Conservation (phyloP, 345 rosid species). For the Carallia brachiata region DNA sequence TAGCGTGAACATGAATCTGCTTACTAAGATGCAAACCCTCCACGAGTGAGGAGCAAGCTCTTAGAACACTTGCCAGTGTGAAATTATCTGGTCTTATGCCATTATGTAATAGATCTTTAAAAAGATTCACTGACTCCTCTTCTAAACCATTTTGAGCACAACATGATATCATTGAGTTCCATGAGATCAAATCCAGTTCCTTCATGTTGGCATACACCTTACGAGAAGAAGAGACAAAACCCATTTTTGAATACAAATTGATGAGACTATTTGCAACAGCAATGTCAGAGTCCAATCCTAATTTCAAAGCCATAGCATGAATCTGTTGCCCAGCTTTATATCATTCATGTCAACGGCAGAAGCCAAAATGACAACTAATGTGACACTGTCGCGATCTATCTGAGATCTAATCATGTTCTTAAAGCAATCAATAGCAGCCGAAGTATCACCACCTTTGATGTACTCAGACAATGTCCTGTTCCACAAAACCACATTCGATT, state of each 20-base stretch:
- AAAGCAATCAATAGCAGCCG: conserved; percentile 40
- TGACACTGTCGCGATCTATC: conserved; percentile 44
- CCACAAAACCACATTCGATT: conserved; percentile 30
- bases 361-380: conserved; percentile 45
- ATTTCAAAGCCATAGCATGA: conserved; percentile 49
- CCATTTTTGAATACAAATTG: conserved; percentile 53
- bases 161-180: conserved; percentile 60
- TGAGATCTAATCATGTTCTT: conserved; percentile 42
- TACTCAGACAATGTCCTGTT: conserved; percentile 40
- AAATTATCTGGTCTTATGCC: conserved; percentile 49
- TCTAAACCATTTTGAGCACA: conserved; percentile 38
- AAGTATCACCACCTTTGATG: conserved; percentile 32
- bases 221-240: conserved; percentile 25
- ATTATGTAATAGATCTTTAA: conserved; percentile 36
- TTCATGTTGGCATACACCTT: conserved; percentile 41
- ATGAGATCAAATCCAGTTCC: conserved; percentile 54
- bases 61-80: conserved; percentile 51
- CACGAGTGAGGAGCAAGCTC: conserved; percentile 46
- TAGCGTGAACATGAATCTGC: conserved; percentile 56
- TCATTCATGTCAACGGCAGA: conserved; percentile 34
- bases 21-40: conserved; percentile 39
- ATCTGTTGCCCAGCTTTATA: conserved; percentile 36
- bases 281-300: conserved; percentile 41
- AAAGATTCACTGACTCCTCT: conserved; percentile 38
- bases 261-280: conserved; percentile 50